Evolutionary conservation across 371 early-diverging fungal genomes (phyloP).

Genomic region (Coemansia sp.): DNA sequence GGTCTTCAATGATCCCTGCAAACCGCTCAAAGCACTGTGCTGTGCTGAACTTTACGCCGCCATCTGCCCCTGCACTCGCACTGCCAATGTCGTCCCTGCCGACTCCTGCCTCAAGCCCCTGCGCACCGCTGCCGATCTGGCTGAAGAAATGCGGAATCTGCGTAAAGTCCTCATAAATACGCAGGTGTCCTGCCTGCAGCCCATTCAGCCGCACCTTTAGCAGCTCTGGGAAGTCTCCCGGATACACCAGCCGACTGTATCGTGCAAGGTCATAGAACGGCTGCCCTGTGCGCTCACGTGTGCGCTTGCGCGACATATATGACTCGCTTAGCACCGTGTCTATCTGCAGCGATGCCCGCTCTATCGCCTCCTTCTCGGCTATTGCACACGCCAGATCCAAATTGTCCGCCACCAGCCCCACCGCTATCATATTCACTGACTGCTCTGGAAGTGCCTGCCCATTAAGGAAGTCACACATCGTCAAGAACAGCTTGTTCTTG

Average conservation of each 20-base stretch:
- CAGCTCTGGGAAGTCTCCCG: constrained; percentile 80
- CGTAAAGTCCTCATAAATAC: constrained; percentile 79
- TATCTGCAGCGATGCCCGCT: constrained; percentile 84
- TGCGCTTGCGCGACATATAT: constrained; percentile 73
- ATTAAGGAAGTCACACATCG: constrained; percentile 72
- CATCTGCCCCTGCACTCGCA: constrained; percentile 2
- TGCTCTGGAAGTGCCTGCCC: constrained; percentile 79
- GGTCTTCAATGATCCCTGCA: constrained; percentile 64
- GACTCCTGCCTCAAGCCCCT: constrained; percentile 18
- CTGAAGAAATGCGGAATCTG: constrained; percentile 57
- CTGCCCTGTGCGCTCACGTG: constrained; percentile 85
- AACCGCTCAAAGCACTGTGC: constrained; percentile 46
- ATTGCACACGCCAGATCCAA: constrained; percentile 87
- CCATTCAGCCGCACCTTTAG: constrained; percentile 70
- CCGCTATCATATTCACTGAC: constrained; percentile 77
- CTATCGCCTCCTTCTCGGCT: constrained; percentile 90
- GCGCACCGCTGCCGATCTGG: constrained; percentile 40
- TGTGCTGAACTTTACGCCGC: constrained; percentile 8
- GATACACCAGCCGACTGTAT: constrained; percentile 68
- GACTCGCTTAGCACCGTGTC: constrained; percentile 72
- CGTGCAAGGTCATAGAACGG: constrained; percentile 85
- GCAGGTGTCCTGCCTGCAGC: constrained; percentile 70
- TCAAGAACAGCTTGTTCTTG: constrained; percentile 78
- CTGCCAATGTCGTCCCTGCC: constrained; percentile 10
- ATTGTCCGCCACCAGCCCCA: constrained; percentile 82